Base-by-base conservation (phyloP, 805 yeast species). In the Yamadazyma sp. region DNA sequence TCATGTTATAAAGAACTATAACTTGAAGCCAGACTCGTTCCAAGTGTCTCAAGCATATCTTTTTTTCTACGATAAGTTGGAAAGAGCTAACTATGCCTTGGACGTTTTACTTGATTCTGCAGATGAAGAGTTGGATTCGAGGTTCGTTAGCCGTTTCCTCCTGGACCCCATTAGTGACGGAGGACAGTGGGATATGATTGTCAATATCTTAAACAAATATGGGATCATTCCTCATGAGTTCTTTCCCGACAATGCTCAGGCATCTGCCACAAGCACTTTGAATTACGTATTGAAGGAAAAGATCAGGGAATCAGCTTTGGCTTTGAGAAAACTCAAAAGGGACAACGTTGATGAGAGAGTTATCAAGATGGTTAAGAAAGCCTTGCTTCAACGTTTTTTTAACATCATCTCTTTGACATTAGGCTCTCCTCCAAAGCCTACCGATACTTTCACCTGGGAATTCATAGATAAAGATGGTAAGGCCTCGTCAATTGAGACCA, bases 161-260 rank as follows among this genome's bases (percentile, higher is more conserved):
- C 49, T 64, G 4, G 81, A 77, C 38, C 95, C 95, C 16, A 78
- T 80, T 30, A 58, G 73, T 41, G 95, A 88, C 54, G 95, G 96
- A 49, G 95, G 96, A 37, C 95, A 87, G 61, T 86, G 84, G 72
- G 81, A 84, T 47, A 83, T 87, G 93, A 77, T 85, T 56, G 70
- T 81, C 33, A 84, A 86, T 60, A 57, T 88, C 40, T 75, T 86
- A 35, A 78, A 79, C 45, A 88, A 87, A 60, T 88, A 87, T 51
- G 95, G 95, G 19, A 55, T 84, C 37, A 84, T 87, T 37, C 96
- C 96, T 25, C 70, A 81, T 53, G 77, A 74, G 46, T 58, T 77
- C 12, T 88, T 74, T 62, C 90, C 91, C 8, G 95, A 87, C 57
- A 70, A 78, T 38, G 71, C 71, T 11, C 76, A 75, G 36, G 68